These are phyloP conservation scores for Bonia amplexicaulis DNA, from an alignment of 176 grass and related monocot genomes.

Conservation along the genomic window DNA sequence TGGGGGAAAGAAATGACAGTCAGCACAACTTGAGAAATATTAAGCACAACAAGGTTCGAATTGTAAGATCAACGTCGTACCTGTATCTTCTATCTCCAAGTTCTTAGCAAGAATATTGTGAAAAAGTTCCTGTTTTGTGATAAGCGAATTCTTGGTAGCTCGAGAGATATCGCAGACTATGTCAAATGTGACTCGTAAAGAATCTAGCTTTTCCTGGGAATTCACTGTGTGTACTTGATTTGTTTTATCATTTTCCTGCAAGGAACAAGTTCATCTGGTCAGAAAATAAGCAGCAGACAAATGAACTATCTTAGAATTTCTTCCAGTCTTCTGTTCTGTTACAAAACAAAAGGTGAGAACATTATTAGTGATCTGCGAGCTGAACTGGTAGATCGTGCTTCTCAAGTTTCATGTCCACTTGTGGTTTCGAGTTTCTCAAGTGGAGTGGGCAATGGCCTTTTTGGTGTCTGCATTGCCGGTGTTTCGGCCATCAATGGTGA, in stretches of 20 bases:
- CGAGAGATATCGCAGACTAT: slow-evolving; percentile 61
- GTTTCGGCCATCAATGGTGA: slow-evolving; percentile 43
- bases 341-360: slow-evolving; percentile 13
- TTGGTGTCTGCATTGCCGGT: slow-evolving; percentile 60
- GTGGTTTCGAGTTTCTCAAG: slow-evolving; percentile 42
- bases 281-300: slow-evolving; percentile 17
- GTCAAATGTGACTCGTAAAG: slow-evolving; percentile 66
- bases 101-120: slow-evolving; percentile 86
- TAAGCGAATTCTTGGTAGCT: slow-evolving; percentile 54
- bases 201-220: slow-evolving; percentile 42
- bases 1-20: background rate
- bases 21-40: slow-evolving; percentile 10
- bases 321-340: background rate
- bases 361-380: slow-evolving; percentile 70
- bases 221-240: background rate
- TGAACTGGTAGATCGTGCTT: slow-evolving; percentile 58
- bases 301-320: background rate
- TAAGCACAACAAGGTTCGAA: slow-evolving; percentile 6
- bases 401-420: slow-evolving; percentile 41
- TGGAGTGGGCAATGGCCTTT: slow-evolving; percentile 59
- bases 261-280: slow-evolving; percentile 2
- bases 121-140: slow-evolving; percentile 89
- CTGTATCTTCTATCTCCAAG: slow-evolving; percentile 79
- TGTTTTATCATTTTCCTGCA: slow-evolving; percentile 32
- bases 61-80: slow-evolving; percentile 39